These are phyloP conservation scores for Smallanthus sonchifolius DNA, from an alignment of 129 eudicot genomes.

Conservation along the genomic window DNA sequence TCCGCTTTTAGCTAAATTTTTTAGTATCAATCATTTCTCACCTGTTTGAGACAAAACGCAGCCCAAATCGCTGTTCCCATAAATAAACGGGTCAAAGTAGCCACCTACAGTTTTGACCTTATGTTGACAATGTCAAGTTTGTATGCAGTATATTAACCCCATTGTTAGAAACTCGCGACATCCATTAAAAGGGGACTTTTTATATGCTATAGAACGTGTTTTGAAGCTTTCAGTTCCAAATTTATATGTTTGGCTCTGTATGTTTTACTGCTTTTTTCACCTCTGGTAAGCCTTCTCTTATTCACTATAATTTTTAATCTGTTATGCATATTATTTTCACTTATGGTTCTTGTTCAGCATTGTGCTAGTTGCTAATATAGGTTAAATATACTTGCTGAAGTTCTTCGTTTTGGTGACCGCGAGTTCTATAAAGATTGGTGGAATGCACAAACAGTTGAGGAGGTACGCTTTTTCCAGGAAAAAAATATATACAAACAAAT, in stretches of 20 bases:
- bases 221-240: conserved; percentile 86
- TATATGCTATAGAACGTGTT: conserved; percentile 83
- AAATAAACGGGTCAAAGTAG: background rate
- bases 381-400: conserved; percentile 88
- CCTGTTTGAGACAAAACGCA: background rate
- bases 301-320: background rate
- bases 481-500: background rate
- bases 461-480: conserved; percentile 31
- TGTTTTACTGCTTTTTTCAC: conserved; percentile 85
- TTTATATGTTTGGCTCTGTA: conserved; percentile 88
- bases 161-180: conserved; percentile 74
- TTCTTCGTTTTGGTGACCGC: conserved; percentile 83
- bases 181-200: conserved; percentile 71
- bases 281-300: conserved; percentile 50
- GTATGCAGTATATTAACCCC: conserved; percentile 77
- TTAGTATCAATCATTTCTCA: background rate
- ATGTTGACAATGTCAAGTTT: conserved; percentile 9
- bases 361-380: conserved; percentile 35
- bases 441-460: conserved; percentile 86
- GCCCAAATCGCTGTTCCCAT: too few species aligned
- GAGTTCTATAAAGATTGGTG: conserved; percentile 94
- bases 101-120: background rate
- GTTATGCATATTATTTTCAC: background rate
- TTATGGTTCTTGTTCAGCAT: conserved; percentile 3
- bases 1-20: background rate